Evolutionary conservation across 140 eudicot species (phyloP).

Genomic region (Oenanthe javanica): DNA sequence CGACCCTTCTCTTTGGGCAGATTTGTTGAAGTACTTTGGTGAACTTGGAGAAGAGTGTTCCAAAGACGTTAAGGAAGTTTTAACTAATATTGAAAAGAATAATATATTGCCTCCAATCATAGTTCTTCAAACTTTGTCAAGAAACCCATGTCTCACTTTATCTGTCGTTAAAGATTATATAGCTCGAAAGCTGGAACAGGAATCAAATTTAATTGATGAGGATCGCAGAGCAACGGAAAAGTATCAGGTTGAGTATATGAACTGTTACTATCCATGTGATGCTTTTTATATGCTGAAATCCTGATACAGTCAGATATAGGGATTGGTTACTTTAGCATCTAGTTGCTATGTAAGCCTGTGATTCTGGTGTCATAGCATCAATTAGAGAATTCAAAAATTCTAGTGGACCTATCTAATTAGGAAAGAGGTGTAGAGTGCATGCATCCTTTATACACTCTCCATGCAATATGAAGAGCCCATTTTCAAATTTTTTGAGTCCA

Average conservation of each 20-base stretch:
- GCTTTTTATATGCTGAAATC: not conserved
- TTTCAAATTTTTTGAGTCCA: not conserved
- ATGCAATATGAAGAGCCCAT: not conserved
- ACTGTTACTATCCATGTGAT: not conserved
- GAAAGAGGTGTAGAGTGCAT: not conserved
- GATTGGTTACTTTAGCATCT: not conserved
- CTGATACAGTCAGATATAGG: not conserved
- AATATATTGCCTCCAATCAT: conserved; percentile 87
- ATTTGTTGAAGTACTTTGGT: conserved; percentile 84
- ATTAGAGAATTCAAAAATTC: not conserved
- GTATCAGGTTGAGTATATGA: conserved; percentile 60
- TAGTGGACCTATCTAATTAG: not conserved
- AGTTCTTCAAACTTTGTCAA: conserved; percentile 83
- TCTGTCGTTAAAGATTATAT: conserved; percentile 90
- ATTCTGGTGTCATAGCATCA: not conserved
- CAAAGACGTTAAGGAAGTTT: conserved; percentile 78
- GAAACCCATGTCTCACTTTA: conserved; percentile 81
- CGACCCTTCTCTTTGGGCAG: conserved; percentile 88
- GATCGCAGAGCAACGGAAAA: conserved; percentile 75
- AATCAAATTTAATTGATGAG: conserved; percentile 85
- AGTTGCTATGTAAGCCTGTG: not conserved
- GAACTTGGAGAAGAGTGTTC: conserved; percentile 99
- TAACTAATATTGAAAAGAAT: conserved; percentile 78
- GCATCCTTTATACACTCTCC: not conserved
- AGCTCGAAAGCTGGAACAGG: conserved; percentile 83